These are phyloP conservation scores for Xylariaceae sp. DNA, from an alignment of 2,329 filamentous ascomycete genomes.

Conservation along the genomic window DNA sequence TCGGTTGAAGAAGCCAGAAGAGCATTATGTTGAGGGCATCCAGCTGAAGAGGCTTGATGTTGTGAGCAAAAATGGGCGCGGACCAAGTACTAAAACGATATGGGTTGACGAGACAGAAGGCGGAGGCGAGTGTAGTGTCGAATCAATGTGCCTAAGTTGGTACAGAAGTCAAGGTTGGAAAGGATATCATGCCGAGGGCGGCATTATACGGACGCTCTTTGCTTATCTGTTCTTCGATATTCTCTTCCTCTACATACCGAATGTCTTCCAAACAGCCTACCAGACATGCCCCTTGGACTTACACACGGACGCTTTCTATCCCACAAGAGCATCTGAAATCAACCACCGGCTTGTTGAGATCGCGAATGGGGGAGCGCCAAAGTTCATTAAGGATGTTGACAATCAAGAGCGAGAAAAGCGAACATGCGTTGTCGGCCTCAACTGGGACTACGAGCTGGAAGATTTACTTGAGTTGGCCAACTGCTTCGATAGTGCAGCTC, in stretches of 20 bases:
- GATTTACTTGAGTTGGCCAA: conserved; percentile 80
- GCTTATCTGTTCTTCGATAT: conserved; percentile 93
- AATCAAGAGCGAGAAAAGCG: conserved; percentile 68
- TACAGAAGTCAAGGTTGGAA: conserved; percentile 89
- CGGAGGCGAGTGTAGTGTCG: conserved; percentile 80
- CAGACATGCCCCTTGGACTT: conserved; percentile 94
- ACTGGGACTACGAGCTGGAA: conserved; percentile 83
- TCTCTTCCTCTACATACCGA: conserved; percentile 89
- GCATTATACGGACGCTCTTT: conserved; percentile 89
- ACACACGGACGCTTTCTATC: conserved; percentile 91
- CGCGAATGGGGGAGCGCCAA: conserved; percentile 76
- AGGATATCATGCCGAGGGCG: conserved; percentile 91
- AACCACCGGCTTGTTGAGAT: conserved; percentile 87
- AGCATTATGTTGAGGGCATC: conserved; percentile 77
- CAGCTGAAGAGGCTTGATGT: conserved; percentile 70
- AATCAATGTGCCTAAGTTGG: conserved; percentile 89
- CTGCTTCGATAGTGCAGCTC: conserved; percentile 79
- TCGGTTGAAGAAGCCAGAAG: conserved; percentile 73
- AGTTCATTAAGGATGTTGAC: conserved; percentile 72
- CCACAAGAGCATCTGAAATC: conserved; percentile 84
- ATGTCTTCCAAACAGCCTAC: conserved; percentile 95
- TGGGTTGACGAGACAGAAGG: conserved; percentile 82
- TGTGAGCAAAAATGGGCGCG: conserved; percentile 46
- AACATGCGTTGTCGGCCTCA: conserved; percentile 88
- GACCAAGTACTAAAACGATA: conserved; percentile 72